phyloP scores from a whole-genome alignment of 1,284 basidiomycete species.

The Microbotryum violaceum region DNA sequence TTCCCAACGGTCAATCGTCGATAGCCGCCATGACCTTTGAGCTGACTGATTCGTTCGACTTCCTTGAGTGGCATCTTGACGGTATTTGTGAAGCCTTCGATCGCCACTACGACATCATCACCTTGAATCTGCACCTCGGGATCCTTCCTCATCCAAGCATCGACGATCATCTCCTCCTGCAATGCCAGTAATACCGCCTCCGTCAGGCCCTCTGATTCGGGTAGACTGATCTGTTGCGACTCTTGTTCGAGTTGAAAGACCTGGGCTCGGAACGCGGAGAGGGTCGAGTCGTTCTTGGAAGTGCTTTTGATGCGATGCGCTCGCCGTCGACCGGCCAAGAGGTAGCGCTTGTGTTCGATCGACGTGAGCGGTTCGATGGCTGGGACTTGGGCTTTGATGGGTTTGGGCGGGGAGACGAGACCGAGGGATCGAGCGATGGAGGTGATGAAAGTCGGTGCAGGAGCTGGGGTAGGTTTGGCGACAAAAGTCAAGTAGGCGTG shows the following conservation, averaged over 20 bases:
- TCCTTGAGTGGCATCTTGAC: constrained; percentile 18
- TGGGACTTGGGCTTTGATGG: constrained; percentile 28
- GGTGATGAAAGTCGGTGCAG: constrained; percentile 1
- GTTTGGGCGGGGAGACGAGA: constrained; percentile 28
- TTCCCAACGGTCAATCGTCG: constrained; percentile 8
- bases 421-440: constrained; percentile 17
- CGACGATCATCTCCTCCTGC: constrained; percentile 29
- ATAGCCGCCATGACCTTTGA: constrained; percentile 15
- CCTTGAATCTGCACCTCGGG: constrained; percentile 26
- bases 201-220: not conserved
- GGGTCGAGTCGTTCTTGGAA: constrained; percentile 30
- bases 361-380: constrained; percentile 37
- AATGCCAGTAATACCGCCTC: constrained; percentile 8
- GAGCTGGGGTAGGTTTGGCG: constrained; percentile 29
- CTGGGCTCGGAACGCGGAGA: constrained; percentile 34
- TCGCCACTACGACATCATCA: constrained; percentile 24
- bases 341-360: constrained; percentile 41
- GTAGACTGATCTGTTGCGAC: not conserved
- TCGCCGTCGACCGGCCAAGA: constrained; percentile 41
- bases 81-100: constrained; percentile 27
- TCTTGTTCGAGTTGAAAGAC: constrained; percentile 26
- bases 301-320: constrained; percentile 37
- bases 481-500: constrained; percentile 44
- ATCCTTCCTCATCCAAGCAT: constrained; percentile 28
- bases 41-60: constrained; percentile 5